Evolutionary conservation across 2,329 filamentous ascomycete genomes (phyloP), one percentile per base, ranked within the genome.

Genomic region (Macroventuria anomochaeta): DNA sequence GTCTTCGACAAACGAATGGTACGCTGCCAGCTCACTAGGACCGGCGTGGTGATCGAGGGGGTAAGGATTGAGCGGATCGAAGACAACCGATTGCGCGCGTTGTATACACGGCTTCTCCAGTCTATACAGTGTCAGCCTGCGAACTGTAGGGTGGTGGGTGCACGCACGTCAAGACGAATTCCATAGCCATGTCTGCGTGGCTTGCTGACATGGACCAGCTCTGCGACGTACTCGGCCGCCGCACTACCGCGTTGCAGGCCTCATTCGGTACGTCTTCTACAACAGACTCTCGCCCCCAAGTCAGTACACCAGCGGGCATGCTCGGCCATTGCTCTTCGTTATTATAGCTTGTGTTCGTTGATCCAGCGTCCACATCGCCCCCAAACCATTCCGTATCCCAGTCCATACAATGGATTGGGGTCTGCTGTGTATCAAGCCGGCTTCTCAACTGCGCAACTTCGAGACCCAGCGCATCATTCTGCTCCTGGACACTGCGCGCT

Each of bases 81-180:
- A 54, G 5, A 46, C 36, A 29, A 15, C 53, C 15, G 41, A 48
- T 37, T 69, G 58, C 11, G 69, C 64, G 48, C 71, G 69, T n/a
- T 66, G 58, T n/a, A 72, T 63, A 56, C 71, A 74, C 3, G 70
- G 71, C 7, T 50, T 57, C 56, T 74, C 72, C 42, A 74, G 71
- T 20, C 70, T 73, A 25, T 15, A 7, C 7, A 11, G 38, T 18
- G 38, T 65, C 25, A 58, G 52, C 20, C 7, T 15, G 23, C 13
- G n/a, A 3, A 6, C n/a, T 20, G 2, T 13, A 7, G 26, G n/a
- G 11, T 10, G 4, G 20, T 15, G 20, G 13, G 33, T 23, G 17
- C 15, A 63, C 69, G 41, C 58, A 73, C 69, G 65, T 68, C n/a
- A 74, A 49, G 10, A 74, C 66, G 38, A 74, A 74, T 26, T 73